Evolutionary conservation across 2,329 filamentous ascomycete species (phyloP).

Genomic region (Penicillium sumatraense): DNA sequence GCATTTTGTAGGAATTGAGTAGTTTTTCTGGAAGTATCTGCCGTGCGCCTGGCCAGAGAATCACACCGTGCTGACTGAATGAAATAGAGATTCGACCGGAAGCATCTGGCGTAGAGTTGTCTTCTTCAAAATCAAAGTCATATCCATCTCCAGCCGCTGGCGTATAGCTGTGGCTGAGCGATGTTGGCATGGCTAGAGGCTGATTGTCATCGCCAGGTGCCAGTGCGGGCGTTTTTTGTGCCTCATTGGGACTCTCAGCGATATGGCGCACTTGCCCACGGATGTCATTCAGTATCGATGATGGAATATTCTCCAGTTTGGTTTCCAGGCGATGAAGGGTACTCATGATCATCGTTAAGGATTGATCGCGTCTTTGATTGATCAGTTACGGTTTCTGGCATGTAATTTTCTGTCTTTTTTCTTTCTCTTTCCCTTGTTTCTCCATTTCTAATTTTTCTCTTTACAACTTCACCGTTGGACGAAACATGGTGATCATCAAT

Average conservation of each 20-base stretch:
- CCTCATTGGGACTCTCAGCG: constrained; percentile 20
- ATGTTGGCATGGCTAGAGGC: constrained; percentile 15
- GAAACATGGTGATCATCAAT: background rate
- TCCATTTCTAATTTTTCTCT: too few species aligned
- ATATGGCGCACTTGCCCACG: constrained; percentile 30
- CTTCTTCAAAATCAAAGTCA: constrained; percentile 37
- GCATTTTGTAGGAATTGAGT: constrained; percentile 38
- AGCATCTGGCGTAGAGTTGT: constrained; percentile 32
- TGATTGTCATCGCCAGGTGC: constrained; percentile 13
- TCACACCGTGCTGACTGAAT: constrained; percentile 57
- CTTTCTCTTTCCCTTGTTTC: too few species aligned
- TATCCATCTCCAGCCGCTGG: constrained; percentile 32
- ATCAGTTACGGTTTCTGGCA: background rate
- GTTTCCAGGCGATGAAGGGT: constrained; percentile 58
- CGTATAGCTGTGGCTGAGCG: constrained; percentile 28
- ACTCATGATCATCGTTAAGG: constrained; percentile 59
- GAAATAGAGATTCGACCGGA: constrained; percentile 47
- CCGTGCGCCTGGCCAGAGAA: constrained; percentile 54
- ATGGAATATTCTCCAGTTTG: constrained; percentile 56
- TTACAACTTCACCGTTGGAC: background rate
- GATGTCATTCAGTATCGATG: constrained; percentile 35
- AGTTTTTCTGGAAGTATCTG: constrained; percentile 50
- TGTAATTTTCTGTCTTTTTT: background rate
- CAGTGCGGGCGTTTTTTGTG: constrained; percentile 19
- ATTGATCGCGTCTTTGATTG: constrained; percentile 54